Conservation (phyloP, 768 basidiomycete species). For the Agrocybe pediades region DNA sequence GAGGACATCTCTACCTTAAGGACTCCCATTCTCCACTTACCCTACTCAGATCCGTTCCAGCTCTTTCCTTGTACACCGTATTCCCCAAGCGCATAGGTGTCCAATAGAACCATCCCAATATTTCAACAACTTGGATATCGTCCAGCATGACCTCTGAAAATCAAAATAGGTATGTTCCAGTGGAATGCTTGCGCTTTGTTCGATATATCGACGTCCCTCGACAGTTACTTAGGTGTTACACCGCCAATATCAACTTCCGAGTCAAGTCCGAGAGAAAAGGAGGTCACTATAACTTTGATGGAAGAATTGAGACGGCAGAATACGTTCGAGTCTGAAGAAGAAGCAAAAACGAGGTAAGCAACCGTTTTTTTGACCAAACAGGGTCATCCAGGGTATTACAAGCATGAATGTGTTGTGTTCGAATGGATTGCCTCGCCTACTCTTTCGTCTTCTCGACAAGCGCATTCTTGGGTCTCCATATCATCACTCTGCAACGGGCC, state of each 20-base stretch:
- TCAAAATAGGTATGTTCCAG: constrained; percentile 21
- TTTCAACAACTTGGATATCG: neutral
- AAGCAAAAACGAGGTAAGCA: constrained; percentile 83
- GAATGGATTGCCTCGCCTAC: neutral
- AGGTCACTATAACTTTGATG: constrained; percentile 84
- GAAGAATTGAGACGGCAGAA: constrained; percentile 85
- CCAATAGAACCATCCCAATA: neutral
- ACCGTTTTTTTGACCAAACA: constrained; percentile 6
- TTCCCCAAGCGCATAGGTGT: neutral
- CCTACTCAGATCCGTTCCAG: constrained; percentile 8
- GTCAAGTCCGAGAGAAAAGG: constrained; percentile 78
- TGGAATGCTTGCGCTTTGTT: neutral
- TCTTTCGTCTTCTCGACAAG: neutral
- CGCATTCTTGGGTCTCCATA: neutral
- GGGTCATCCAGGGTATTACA: neutral
- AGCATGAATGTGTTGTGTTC: neutral
- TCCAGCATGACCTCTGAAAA: constrained; percentile 20
- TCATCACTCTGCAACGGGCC: neutral
- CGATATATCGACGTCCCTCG: constrained; percentile 2
- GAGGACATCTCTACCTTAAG: constrained; percentile 4
- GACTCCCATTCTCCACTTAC: constrained; percentile 8
- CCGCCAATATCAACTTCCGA: constrained; percentile 80
- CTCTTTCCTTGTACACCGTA: constrained; percentile 3
- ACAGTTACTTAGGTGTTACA: constrained; percentile 79
- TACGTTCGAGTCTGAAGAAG: constrained; percentile 88